Evolutionary conservation across 768 basidiomycete species (phyloP).

Genomic region (Suillus placidus): DNA sequence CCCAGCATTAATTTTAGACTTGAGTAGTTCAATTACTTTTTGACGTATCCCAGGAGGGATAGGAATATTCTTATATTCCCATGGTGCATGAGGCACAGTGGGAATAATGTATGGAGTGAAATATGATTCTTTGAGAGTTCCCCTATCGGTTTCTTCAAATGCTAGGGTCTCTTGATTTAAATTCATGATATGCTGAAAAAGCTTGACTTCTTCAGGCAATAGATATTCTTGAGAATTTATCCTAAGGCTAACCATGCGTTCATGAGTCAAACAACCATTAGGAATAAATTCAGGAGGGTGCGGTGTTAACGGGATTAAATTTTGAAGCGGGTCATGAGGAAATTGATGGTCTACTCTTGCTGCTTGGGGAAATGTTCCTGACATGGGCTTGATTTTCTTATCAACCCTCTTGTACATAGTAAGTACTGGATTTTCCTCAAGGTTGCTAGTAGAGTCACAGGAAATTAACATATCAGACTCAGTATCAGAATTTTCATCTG

Average conservation of each 20-base stretch:
- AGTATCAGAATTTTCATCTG: neutral
- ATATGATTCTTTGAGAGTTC: conserved; percentile 23
- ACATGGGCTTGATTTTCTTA: conserved; percentile 5
- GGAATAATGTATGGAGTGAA: conserved; percentile 37
- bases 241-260: neutral
- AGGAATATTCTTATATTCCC: conserved; percentile 31
- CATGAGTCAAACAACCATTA: neutral
- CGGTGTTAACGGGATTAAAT: neutral
- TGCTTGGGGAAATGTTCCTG: neutral
- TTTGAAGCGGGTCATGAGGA: neutral
- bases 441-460: neutral
- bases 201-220: conserved; percentile 2
- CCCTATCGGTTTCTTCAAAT: conserved; percentile 36
- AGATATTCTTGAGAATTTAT: neutral
- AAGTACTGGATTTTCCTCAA: neutral
- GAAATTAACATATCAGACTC: neutral
- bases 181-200: conserved; percentile 29
- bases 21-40: conserved; percentile 16
- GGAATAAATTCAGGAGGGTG: conserved; percentile 2
- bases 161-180: conserved; percentile 38
- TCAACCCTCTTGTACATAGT: conserved; percentile 9
- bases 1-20: conserved; percentile 38
- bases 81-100: conserved; percentile 36
- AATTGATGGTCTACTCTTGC: neutral
- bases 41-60: conserved; percentile 32